phyloP scores from a whole-genome alignment of 176 grass and related monocot species.

The Rhynchospora pubera region DNA sequence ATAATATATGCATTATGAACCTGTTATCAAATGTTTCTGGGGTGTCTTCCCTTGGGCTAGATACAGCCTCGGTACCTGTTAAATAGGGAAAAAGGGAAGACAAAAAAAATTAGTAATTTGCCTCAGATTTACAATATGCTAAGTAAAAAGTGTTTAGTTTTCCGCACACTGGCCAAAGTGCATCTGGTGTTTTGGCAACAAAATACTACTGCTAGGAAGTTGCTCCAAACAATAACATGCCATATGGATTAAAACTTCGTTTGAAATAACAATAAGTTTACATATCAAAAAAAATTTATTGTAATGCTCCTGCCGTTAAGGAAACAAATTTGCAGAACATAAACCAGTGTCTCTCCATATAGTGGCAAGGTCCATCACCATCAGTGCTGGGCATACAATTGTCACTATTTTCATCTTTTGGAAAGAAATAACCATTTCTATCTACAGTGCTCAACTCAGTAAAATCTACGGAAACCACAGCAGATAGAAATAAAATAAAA shows the following conservation, averaged over 20 bases:
- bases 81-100: background rate
- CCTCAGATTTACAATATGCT: background rate
- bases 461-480: background rate
- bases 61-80: slow-evolving; percentile 32
- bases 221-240: background rate
- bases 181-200: background rate
- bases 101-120: background rate
- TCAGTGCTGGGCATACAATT: background rate
- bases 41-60: slow-evolving; percentile 52
- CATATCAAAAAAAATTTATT: background rate
- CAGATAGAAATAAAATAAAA: background rate
- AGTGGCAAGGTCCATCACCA: background rate
- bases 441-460: background rate
- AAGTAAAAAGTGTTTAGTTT: background rate
- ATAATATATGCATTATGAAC: slow-evolving; percentile 5
- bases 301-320: background rate
- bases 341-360: background rate
- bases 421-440: background rate
- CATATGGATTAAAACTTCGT: background rate
- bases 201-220: background rate
- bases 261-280: background rate
- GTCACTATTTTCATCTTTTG: background rate
- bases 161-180: background rate
- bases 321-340: background rate
- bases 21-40: slow-evolving; percentile 71